Evolutionary conservation across 768 basidiomycete species (phyloP), one percentile per base, ranked within the genome.

Genomic region (Amanita rimosa): DNA sequence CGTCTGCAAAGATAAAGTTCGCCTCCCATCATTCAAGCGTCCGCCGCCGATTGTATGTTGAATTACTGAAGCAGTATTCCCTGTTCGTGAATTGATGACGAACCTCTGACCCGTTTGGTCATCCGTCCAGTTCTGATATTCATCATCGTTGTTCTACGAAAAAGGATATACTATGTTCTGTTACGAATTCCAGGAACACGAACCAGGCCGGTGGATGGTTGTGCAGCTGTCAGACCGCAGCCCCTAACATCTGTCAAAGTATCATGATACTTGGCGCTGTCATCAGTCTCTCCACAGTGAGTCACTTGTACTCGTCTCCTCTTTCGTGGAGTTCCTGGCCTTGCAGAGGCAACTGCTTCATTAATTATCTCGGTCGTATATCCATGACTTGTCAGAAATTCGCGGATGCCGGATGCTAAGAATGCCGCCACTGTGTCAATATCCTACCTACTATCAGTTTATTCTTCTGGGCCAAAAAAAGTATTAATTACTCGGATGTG

Each of bases 11-110:
- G 53, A 53, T 21, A 66, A 55, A 16, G 63, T 64, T 21, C 63
- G 57, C 44, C 63, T 57, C 45, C 52, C 53, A 40, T 49, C 49
- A 24, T 51, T 54, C 37, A 38, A 41, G 13, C 37, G 41, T n/a
- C n/a, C 35, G 7, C 57, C 35, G 9, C 57, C 51, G 9, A 17
- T 39, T 31, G 24, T 38, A 21, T 27, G 46, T 35, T 55, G 50
- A 35, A 55, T 52, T 31, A 53, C 53, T 21, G 54, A 52, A 52
- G 62, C 64, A 26, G 83, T 87, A 59, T 86, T 79, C 8, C 85
- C 85, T 8, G 83, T 86, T 45, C 77, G 71, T n/a, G 62, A 58
- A 58, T 92, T 78, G 13, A 89, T 64, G n/a, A 75, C 50, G 57
- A 80, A 83, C 2, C 60, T 64, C 58, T 79, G 67, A 11, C 76